phyloP scores from a whole-genome alignment of 2,329 filamentous ascomycete species.

The Botryosphaeria dothidea region DNA sequence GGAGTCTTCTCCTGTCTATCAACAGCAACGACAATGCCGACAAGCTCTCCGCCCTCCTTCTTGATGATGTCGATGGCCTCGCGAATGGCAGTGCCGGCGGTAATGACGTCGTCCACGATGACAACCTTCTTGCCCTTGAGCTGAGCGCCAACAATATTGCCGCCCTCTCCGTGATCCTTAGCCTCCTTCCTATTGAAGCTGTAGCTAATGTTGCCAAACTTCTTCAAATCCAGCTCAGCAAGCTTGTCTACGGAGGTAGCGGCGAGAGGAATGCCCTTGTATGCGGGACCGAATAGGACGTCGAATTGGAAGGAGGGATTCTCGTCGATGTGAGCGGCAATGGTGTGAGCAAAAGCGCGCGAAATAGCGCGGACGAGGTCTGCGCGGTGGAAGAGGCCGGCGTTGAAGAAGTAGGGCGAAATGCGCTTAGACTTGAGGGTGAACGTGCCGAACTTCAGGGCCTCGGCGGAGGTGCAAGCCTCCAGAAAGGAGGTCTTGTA shows the following conservation, averaged over 20 bases:
- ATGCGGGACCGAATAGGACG: slow-evolving; percentile 89
- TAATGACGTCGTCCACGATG: slow-evolving; percentile 96
- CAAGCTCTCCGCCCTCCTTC: slow-evolving; percentile 79
- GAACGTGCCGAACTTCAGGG: slow-evolving; percentile 80
- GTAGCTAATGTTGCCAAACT: slow-evolving; percentile 73
- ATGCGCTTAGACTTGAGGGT: slow-evolving; percentile 87
- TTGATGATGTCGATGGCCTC: slow-evolving; percentile 90
- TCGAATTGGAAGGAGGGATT: slow-evolving; percentile 64
- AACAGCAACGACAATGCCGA: slow-evolving; percentile 84
- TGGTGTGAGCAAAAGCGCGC: slow-evolving; percentile 72
- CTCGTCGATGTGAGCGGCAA: slow-evolving; percentile 47
- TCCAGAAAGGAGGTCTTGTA: slow-evolving; percentile 70
- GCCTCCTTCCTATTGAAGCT: slow-evolving; percentile 95
- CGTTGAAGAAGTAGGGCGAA: slow-evolving; percentile 98
- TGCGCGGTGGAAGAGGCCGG: slow-evolving; percentile 83
- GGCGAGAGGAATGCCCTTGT: slow-evolving; percentile 95
- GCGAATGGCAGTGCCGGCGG: slow-evolving; percentile 88
- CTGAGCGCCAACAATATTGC: slow-evolving; percentile 84
- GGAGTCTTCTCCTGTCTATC: slow-evolving; percentile 85
- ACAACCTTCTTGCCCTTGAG: slow-evolving; percentile 83
- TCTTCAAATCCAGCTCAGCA: slow-evolving; percentile 64
- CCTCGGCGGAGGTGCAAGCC: slow-evolving; percentile 64
- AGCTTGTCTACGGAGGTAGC: slow-evolving; percentile 76
- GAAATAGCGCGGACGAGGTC: slow-evolving; percentile 76
- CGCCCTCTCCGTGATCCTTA: slow-evolving; percentile 94